A percentile compares a stretch with the other conserved stretches of the same genome.
Evolutionary conservation across 768 basidiomycete species (phyloP).

Genomic region (Strobilomyces confusus): DNA sequence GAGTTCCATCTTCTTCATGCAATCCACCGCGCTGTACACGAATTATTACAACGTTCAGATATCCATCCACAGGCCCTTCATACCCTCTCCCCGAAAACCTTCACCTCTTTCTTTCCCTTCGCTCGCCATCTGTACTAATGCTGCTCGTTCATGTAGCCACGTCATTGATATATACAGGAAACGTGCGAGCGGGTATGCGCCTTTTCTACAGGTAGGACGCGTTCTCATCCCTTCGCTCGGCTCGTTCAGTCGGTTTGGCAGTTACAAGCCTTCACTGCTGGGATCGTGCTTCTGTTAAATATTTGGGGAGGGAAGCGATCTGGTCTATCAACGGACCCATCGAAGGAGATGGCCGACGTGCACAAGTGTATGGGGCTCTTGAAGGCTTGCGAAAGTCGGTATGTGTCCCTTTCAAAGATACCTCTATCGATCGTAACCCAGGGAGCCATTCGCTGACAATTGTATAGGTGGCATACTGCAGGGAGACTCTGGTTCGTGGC

Average conservation of each 20-base stretch:
- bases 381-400: conserved; percentile 35
- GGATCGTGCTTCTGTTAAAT: conserved; percentile 51
- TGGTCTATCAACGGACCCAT: conserved; percentile 38
- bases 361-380: conserved; percentile 45
- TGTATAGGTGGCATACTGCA: conserved; percentile 42
- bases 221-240: too few relatives aligned
- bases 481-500: conserved; percentile 45
- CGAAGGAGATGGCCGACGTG: conserved; percentile 48
- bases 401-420: conserved; percentile 1
- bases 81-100: conserved; percentile 58
- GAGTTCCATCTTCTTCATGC: conserved; percentile 38
- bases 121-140: conserved; percentile 82
- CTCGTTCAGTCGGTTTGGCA: conserved; percentile 7
- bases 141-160: conserved; percentile 71
- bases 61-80: conserved; percentile 74
- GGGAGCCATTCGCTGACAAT: neutral
- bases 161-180: conserved; percentile 57
- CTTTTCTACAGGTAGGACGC: conserved; percentile 30
- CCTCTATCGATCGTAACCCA: neutral
- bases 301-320: conserved; percentile 50
- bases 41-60: conserved; percentile 60
- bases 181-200: conserved; percentile 25
- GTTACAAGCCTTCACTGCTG: conserved; percentile 45
- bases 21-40: conserved; percentile 49
- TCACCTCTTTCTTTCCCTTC: conserved; percentile 51